Evolutionary conservation across 306 rosid species (phyloP).

Genomic region (Potentilla sterilis): DNA sequence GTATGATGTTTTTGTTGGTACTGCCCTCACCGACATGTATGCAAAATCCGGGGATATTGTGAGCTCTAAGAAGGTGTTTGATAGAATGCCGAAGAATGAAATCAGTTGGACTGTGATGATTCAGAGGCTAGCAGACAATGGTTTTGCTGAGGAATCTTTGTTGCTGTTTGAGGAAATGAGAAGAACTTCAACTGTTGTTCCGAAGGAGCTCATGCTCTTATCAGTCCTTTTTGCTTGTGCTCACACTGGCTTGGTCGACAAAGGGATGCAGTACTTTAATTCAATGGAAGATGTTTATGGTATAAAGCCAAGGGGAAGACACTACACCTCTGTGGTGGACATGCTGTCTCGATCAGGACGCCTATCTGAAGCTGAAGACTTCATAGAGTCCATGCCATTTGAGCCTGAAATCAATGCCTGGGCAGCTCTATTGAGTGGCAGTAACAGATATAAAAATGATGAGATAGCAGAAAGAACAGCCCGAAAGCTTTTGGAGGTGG

Average conservation of each 20-base stretch:
- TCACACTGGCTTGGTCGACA: constrained; percentile 18
- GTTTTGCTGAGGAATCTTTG: constrained; percentile 12
- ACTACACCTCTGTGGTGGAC: constrained; percentile 15
- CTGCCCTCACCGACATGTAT: constrained; percentile 30
- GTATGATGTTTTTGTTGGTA: constrained; percentile 16
- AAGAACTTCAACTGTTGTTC: constrained; percentile 13
- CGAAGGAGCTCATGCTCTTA: constrained; percentile 17
- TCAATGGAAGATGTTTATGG: constrained; percentile 11
- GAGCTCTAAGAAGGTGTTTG: constrained; percentile 11
- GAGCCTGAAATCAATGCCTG: constrained; percentile 11
- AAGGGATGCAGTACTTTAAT: constrained; percentile 15
- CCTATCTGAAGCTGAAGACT: constrained; percentile 13
- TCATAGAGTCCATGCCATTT: constrained; percentile 13
- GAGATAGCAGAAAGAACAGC: constrained; percentile 20
- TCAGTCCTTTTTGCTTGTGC: constrained; percentile 20
- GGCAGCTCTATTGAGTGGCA: constrained; percentile 18
- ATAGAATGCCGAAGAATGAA: constrained; percentile 16
- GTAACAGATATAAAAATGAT: background rate
- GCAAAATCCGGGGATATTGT: constrained; percentile 20
- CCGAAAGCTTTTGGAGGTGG: background rate
- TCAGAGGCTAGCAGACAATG: constrained; percentile 23
- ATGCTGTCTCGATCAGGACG: constrained; percentile 20
- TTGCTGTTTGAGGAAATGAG: constrained; percentile 18
- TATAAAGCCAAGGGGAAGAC: constrained; percentile 18
- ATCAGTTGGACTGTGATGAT: constrained; percentile 19